Conservation (phyloP, 495 filamentous ascomycete species). For the Haplographium delicatum region DNA sequence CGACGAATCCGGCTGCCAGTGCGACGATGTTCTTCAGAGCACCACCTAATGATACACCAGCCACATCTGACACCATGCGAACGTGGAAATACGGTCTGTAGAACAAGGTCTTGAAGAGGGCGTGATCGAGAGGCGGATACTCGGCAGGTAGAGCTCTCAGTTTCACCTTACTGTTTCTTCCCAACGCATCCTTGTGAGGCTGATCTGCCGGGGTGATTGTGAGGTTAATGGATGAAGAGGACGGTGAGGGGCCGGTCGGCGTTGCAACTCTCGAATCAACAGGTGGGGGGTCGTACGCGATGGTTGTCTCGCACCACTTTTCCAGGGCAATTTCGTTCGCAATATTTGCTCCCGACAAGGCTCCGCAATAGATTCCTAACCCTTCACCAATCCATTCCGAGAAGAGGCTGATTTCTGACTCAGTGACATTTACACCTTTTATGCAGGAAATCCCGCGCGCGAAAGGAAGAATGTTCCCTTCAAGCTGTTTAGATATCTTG, state of each 20-base stretch:
- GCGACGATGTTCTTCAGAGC: slow-evolving; percentile 98
- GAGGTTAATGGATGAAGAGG: slow-evolving; percentile 50
- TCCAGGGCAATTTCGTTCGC: slow-evolving; percentile 91
- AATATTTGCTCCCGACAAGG: slow-evolving; percentile 94
- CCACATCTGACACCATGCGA: slow-evolving; percentile 84
- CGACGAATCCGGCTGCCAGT: slow-evolving; percentile 89
- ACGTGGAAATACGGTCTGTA: slow-evolving; percentile 98
- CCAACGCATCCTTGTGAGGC: slow-evolving; percentile 60
- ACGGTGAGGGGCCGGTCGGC: slow-evolving; percentile 51
- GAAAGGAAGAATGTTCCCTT: slow-evolving; percentile 84
- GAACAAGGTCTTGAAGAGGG: slow-evolving; percentile 75
- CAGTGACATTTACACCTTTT: slow-evolving; percentile 90
- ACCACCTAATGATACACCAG: slow-evolving; percentile 90
- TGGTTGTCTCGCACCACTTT: slow-evolving; percentile 94
- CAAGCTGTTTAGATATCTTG: slow-evolving; percentile 76
- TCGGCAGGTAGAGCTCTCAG: slow-evolving; percentile 69
- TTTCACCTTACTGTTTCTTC: slow-evolving; percentile 55
- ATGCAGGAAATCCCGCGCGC: slow-evolving; percentile 95
- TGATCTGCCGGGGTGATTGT: slow-evolving; percentile 41
- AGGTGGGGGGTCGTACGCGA: slow-evolving; percentile 92
- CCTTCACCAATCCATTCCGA: slow-evolving; percentile 89
- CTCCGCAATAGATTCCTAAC: slow-evolving; percentile 94
- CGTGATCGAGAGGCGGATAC: slow-evolving; percentile 79
- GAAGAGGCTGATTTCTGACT: slow-evolving; percentile 77
- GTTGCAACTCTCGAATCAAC: slow-evolving; percentile 70